Conservation (phyloP, 805 yeast genomes). For the Ogataea salicorniae region DNA sequence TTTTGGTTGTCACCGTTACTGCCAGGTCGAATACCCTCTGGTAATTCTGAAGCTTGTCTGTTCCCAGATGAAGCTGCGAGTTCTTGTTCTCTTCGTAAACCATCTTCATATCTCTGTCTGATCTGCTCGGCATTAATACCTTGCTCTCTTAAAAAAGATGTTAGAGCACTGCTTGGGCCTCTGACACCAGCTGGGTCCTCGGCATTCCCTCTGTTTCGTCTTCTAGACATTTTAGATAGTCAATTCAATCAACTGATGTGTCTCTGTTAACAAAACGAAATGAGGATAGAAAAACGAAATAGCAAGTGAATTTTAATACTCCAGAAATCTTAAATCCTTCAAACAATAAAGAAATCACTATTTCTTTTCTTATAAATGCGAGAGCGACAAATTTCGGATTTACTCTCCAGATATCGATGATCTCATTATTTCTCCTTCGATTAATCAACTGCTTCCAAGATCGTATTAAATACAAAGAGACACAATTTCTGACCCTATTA, state of each 20-base stretch:
- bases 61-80: conserved; percentile 23
- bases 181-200: conserved; percentile 18
- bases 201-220: conserved; percentile 15
- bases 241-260: neutral
- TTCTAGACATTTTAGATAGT: conserved; percentile 17
- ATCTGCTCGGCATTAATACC: conserved; percentile 84
- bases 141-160: conserved; percentile 81
- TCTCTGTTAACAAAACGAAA: neutral
- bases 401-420: too few species aligned
- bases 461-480: too few species aligned
- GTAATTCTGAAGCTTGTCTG: conserved; percentile 7
- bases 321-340: neutral
- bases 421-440: too few species aligned
- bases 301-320: neutral
- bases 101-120: conserved; percentile 37
- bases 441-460: too few species aligned
- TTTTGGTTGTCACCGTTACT: conserved; percentile 16
- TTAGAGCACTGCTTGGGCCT: conserved; percentile 83
- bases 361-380: too few species aligned
- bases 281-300: neutral
- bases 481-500: too few species aligned
- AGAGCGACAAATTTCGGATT: too few species aligned
- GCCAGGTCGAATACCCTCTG: conserved; percentile 4
- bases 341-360: too few species aligned
- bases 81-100: conserved; percentile 31